These are phyloP conservation scores for Yarrowia deformans DNA, from an alignment of 805 yeast species.

Conservation along the genomic window DNA sequence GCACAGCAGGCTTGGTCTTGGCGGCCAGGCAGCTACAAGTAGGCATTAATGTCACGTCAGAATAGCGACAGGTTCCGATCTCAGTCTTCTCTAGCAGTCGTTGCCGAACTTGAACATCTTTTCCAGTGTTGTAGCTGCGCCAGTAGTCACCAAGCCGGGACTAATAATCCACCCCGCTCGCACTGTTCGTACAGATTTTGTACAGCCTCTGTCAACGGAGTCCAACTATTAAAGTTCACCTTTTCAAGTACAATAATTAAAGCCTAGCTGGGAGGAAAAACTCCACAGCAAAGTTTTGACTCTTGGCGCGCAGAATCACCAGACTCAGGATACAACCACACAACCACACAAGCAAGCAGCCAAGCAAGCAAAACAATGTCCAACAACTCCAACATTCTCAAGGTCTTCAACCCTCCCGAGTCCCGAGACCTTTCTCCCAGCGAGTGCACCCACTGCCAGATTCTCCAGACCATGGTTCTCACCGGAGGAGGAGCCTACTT, in stretches of 20 bases:
- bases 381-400: constrained; percentile 44
- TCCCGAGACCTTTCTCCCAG: constrained; percentile 42
- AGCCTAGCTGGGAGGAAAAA: too few relatives aligned
- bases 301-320: neutral
- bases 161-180: too few relatives aligned
- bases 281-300: constrained; percentile 7
- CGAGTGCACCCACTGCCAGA: constrained; percentile 73
- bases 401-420: constrained; percentile 43
- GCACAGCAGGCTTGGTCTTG: neutral
- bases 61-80: too few relatives aligned
- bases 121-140: too few relatives aligned
- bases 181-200: too few relatives aligned
- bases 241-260: neutral
- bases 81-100: too few relatives aligned
- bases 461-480: constrained; percentile 66
- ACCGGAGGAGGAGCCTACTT: constrained; percentile 70
- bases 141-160: too few relatives aligned
- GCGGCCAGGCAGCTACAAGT: neutral
- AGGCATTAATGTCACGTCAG: too few relatives aligned
- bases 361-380: constrained; percentile 17
- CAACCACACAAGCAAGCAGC: neutral
- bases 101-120: too few relatives aligned
- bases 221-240: neutral
- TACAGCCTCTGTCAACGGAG: neutral
- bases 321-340: constrained; percentile 1